These are phyloP conservation scores for Mycena leptocephala DNA, from an alignment of 768 basidiomycete species.

Conservation along the genomic window DNA sequence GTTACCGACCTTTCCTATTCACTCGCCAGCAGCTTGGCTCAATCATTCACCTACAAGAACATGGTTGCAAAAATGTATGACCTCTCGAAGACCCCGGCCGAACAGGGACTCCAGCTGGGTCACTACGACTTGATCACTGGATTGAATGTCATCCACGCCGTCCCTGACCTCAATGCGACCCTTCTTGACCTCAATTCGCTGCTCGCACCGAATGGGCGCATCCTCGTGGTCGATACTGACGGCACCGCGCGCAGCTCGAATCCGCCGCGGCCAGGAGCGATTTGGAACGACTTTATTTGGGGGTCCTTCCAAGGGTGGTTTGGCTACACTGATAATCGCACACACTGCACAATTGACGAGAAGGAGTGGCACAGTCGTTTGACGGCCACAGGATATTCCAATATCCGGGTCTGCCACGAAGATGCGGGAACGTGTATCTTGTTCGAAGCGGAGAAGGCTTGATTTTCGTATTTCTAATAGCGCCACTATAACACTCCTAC, in stretches of 20 bases:
- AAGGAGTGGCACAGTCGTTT: conserved; percentile 14
- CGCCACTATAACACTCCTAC: no score
- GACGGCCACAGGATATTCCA: conserved; percentile 20
- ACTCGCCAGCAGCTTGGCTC: conserved; percentile 23
- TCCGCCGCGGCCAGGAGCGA: conserved; percentile 25
- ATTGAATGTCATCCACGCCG: conserved; percentile 25
- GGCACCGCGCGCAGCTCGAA: conserved; percentile 25
- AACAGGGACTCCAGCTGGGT: conserved; percentile 25
- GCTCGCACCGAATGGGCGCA: conserved; percentile 20
- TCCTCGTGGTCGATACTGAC: conserved; percentile 26
- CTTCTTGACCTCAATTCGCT: conserved; percentile 20
- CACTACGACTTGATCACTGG: conserved; percentile 30
- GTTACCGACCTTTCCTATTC: conserved; percentile 28
- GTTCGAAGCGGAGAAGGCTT: conserved; percentile 21
- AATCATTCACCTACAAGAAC: conserved; percentile 25
- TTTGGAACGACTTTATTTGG: conserved; percentile 30
- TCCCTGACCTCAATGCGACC: conserved; percentile 19
- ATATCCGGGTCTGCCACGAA: conserved; percentile 26
- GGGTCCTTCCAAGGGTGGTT: conserved; percentile 29
- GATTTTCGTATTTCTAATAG: not conserved
- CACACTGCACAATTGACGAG: conserved; percentile 29
- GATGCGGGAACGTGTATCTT: conserved; percentile 30
- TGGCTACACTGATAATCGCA: conserved; percentile 23
- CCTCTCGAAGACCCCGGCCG: conserved; percentile 25
- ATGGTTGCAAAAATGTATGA: conserved; percentile 32